A percentile compares a stretch with the other conserved stretches of the same genome.
Evolutionary conservation across 129 eudicot genomes (phyloP).

Genomic region (Arctium minus): DNA sequence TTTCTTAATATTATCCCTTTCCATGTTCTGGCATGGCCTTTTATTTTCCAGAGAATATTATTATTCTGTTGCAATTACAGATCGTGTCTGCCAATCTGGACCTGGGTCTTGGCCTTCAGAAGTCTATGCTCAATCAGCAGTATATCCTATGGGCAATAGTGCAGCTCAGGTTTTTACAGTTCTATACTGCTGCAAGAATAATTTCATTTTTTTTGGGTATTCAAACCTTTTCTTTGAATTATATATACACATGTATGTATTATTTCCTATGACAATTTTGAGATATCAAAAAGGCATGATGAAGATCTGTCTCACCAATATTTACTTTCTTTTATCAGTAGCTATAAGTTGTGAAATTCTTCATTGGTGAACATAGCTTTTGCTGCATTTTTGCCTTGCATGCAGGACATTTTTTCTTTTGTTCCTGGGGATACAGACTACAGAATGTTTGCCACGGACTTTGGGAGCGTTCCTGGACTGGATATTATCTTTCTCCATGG

Average conservation of each 20-base stretch:
- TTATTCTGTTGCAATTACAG: constrained; percentile 40
- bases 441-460: constrained; percentile 88
- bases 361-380: constrained; percentile 3
- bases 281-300: constrained; percentile 7
- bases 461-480: constrained; percentile 90
- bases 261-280: not conserved
- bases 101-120: constrained; percentile 95
- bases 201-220: not conserved
- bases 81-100: constrained; percentile 95
- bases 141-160: constrained; percentile 93
- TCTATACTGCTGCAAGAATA: constrained; percentile 5
- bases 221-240: not conserved
- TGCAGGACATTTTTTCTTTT: constrained; percentile 83
- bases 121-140: constrained; percentile 84
- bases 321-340: not conserved
- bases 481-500: constrained; percentile 88
- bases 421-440: constrained; percentile 98
- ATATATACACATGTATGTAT: not conserved
- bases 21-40: constrained; percentile 11
- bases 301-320: not conserved
- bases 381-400: not conserved
- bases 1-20: not conserved
- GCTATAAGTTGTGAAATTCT: not conserved
- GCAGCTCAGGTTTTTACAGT: constrained; percentile 81
- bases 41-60: not conserved